phyloP scores from a whole-genome alignment of 352 stramenopile species.

The Phytopythium sindhum region DNA sequence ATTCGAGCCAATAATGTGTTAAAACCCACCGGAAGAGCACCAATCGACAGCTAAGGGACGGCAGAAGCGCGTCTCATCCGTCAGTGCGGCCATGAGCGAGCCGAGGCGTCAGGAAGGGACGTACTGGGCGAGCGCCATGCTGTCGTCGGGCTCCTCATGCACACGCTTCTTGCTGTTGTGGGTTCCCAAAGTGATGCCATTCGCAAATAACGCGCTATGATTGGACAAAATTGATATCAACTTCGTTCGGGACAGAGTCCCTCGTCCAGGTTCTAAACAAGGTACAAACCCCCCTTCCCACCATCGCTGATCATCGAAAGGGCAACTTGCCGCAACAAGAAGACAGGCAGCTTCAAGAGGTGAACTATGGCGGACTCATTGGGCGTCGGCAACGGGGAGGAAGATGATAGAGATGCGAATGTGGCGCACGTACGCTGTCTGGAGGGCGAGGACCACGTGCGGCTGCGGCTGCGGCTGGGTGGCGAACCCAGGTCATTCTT shows the following conservation, averaged over 20 bases:
- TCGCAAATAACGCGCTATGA: background rate
- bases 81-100: background rate
- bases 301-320: background rate
- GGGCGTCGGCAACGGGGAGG: background rate
- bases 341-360: background rate
- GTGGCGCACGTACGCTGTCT: slow-evolving; percentile 50
- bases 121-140: slow-evolving; percentile 19
- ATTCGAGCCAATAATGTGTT: background rate
- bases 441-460: slow-evolving; percentile 44
- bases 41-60: background rate
- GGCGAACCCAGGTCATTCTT: slow-evolving; percentile 54
- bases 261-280: background rate
- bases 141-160: background rate
- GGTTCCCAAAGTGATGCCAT: background rate
- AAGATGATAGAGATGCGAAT: background rate
- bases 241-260: background rate
- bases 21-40: background rate
- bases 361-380: background rate
- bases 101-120: background rate
- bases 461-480: slow-evolving; percentile 40
- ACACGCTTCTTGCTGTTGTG: background rate
- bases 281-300: background rate
- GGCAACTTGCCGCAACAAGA: background rate
- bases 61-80: background rate
- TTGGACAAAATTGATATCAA: background rate